These are phyloP conservation scores for Lactifluus volemus DNA, from an alignment of 768 basidiomycete genomes.

Conservation along the genomic window DNA sequence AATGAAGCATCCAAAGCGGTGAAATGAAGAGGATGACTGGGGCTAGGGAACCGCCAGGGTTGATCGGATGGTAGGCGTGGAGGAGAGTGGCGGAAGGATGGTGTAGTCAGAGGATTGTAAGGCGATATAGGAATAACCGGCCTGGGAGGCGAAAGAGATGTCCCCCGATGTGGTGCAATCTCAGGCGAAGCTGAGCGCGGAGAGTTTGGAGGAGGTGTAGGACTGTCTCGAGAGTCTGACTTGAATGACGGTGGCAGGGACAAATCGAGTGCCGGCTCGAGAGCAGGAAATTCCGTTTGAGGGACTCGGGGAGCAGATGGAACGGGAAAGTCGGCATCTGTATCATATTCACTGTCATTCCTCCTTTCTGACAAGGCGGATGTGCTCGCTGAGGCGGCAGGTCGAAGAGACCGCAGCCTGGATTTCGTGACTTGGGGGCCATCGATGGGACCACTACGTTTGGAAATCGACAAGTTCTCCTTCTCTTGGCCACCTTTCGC, in stretches of 20 bases:
- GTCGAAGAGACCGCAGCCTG: conserved; percentile 20
- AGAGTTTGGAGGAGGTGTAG: conserved; percentile 19
- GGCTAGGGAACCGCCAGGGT: conserved; percentile 76
- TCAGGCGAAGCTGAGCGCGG: conserved; percentile 15
- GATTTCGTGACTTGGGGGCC: conserved; percentile 8
- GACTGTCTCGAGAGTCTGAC: conserved; percentile 10
- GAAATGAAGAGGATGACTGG: conserved; percentile 68
- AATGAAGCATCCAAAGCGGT: conserved; percentile 55
- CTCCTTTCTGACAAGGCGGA: conserved; percentile 16
- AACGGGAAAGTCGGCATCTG: conserved; percentile 6
- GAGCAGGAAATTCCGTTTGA: conserved; percentile 16
- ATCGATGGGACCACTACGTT: conserved; percentile 15
- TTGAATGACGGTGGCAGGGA: conserved; percentile 13
- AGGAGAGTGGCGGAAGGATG: conserved; percentile 71
- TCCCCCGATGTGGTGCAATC: not conserved
- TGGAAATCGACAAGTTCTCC: conserved; percentile 32
- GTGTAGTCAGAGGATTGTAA: conserved; percentile 66
- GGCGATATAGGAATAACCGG: conserved; percentile 52
- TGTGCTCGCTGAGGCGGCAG: conserved; percentile 8
- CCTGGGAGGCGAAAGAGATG: conserved; percentile 24
- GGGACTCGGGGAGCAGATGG: conserved; percentile 17
- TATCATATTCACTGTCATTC: conserved; percentile 16
- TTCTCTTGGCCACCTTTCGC: conserved; percentile 47
- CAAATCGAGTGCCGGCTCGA: conserved; percentile 12
- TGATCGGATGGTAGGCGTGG: conserved; percentile 68